Percentiles rank a stretch among this genome's conserved stretches.
These are phyloP conservation scores for Stromatinia cepivora DNA, from an alignment of 2,329 filamentous ascomycete genomes.

Conservation along the genomic window DNA sequence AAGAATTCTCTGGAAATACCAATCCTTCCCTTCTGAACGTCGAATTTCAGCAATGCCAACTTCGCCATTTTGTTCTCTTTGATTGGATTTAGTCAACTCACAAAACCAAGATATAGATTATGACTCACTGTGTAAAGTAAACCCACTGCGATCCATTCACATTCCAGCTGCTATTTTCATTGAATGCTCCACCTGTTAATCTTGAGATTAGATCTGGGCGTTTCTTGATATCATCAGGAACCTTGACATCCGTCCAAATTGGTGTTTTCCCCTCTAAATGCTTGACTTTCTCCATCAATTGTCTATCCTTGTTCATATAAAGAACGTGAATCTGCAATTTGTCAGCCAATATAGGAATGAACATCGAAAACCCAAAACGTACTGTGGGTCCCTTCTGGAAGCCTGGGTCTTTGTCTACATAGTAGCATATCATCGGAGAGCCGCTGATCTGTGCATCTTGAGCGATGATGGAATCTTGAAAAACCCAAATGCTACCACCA, in stretches of 20 bases:
- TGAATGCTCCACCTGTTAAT: constrained; percentile 8
- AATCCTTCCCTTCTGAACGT: constrained; percentile 7
- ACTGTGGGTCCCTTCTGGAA: constrained; percentile 2
- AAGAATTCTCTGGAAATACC: constrained; percentile 8
- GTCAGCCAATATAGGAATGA: background rate
- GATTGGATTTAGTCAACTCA: background rate
- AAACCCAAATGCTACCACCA: constrained; percentile 3
- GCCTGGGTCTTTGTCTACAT: constrained; percentile 18
- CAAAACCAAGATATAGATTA: background rate
- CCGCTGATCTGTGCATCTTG: background rate
- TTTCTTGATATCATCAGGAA: constrained; percentile 15
- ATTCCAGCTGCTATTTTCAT: constrained; percentile 1
- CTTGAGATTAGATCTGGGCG: constrained; percentile 10
- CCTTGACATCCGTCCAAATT: constrained; percentile 6
- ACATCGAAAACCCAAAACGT: background rate
- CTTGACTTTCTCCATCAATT: constrained; percentile 16
- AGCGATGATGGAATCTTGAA: constrained; percentile 16
- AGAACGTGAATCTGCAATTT: constrained; percentile 13
- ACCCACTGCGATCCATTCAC: constrained; percentile 16
- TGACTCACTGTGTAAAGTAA: constrained; percentile 17
- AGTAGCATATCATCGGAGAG: constrained; percentile 18
- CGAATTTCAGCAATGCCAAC: constrained; percentile 14
- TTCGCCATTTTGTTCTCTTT: background rate
- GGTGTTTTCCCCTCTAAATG: constrained; percentile 1
- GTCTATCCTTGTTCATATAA: constrained; percentile 1